Evolutionary conservation across 2,329 filamentous ascomycete genomes (phyloP).

Genomic region (Pseudogymnoascus sp.): DNA sequence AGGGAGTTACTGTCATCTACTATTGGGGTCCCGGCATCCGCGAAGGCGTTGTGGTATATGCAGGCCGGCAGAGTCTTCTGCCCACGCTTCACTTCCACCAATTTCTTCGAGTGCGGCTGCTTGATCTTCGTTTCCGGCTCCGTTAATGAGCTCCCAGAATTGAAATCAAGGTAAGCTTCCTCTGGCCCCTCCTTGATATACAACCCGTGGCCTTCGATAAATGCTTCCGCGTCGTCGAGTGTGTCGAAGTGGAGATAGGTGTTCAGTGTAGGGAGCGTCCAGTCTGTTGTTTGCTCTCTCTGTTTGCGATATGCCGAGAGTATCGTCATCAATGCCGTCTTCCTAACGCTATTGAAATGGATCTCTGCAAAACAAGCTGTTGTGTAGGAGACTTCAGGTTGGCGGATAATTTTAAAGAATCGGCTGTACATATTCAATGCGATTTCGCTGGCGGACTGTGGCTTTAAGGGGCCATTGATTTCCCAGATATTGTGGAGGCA

Average conservation of each 20-base stretch:
- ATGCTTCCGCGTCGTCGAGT: slow-evolving; percentile 54
- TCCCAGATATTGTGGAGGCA: slow-evolving; percentile 49
- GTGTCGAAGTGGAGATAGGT: slow-evolving; percentile 57
- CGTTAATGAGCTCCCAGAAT: slow-evolving; percentile 17
- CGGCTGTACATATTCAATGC: slow-evolving; percentile 42
- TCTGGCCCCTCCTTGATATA: slow-evolving; percentile 38
- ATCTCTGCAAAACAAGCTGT: slow-evolving; percentile 63
- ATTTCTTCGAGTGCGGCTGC: slow-evolving; percentile 45
- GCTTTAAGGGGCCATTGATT: slow-evolving; percentile 47
- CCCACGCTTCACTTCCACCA: slow-evolving; percentile 54
- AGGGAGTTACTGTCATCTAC: slow-evolving; percentile 6
- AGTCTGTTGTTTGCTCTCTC: slow-evolving; percentile 48
- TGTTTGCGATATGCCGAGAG: slow-evolving; percentile 47
- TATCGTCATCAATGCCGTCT: slow-evolving; percentile 47
- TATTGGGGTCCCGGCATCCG: slow-evolving; percentile 22
- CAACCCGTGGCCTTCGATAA: slow-evolving; percentile 51
- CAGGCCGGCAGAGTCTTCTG: slow-evolving; percentile 42
- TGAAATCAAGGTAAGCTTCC: slow-evolving; percentile 27
- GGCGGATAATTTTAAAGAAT: slow-evolving; percentile 52
- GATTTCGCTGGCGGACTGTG: slow-evolving; percentile 28
- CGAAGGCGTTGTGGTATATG: slow-evolving; percentile 47
- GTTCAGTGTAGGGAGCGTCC: slow-evolving; percentile 48
- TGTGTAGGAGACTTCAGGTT: slow-evolving; percentile 51
- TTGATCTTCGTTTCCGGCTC: slow-evolving; percentile 40
- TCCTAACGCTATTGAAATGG: slow-evolving; percentile 54